These are phyloP conservation scores for Rhodotorula toruloides DNA, from an alignment of 768 basidiomycete species.

Conservation along the genomic window DNA sequence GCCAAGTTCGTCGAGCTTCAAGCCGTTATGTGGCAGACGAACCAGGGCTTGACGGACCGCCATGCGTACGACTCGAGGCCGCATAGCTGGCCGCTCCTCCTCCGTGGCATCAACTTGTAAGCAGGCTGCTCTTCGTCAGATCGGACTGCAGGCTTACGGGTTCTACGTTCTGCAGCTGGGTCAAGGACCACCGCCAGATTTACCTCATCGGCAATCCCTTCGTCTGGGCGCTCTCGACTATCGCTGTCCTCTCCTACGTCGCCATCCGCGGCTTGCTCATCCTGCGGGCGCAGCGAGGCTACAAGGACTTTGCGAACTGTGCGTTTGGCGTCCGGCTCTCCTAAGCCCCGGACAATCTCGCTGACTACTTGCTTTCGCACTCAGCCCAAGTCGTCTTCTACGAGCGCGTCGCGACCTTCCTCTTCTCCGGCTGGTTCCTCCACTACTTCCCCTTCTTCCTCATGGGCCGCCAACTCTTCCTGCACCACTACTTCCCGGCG, in stretches of 20 bases:
- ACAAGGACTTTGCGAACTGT: constrained; percentile 88
- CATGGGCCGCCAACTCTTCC: constrained; percentile 93
- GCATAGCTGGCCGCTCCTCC: constrained; percentile 78
- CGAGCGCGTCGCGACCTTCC: constrained; percentile 81
- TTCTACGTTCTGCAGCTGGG: too few relatives aligned
- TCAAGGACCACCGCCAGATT: constrained; percentile 89
- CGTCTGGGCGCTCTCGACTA: constrained; percentile 80
- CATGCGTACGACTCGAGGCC: constrained; percentile 96
- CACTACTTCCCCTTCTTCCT: constrained; percentile 98
- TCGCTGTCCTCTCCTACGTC: constrained; percentile 64
- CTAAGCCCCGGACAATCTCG: neutral
- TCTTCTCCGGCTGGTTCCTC: constrained; percentile 82
- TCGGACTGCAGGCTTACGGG: too few relatives aligned
- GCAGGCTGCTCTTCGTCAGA: too few relatives aligned
- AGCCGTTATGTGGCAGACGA: constrained; percentile 80
- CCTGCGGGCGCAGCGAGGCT: constrained; percentile 84
- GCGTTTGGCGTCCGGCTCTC: constrained; percentile 44
- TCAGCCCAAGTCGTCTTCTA: constrained; percentile 86
- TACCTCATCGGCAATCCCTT: constrained; percentile 93
- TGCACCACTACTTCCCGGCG: constrained; percentile 97
- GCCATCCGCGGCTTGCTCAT: constrained; percentile 70
- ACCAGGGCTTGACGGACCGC: constrained; percentile 88
- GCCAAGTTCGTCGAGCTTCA: constrained; percentile 87
- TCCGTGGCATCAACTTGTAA: constrained; percentile 79
- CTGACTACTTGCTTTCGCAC: neutral